Base-by-base conservation (phyloP, 805 yeast genomes). In the Starmerella riodocensis region DNA sequence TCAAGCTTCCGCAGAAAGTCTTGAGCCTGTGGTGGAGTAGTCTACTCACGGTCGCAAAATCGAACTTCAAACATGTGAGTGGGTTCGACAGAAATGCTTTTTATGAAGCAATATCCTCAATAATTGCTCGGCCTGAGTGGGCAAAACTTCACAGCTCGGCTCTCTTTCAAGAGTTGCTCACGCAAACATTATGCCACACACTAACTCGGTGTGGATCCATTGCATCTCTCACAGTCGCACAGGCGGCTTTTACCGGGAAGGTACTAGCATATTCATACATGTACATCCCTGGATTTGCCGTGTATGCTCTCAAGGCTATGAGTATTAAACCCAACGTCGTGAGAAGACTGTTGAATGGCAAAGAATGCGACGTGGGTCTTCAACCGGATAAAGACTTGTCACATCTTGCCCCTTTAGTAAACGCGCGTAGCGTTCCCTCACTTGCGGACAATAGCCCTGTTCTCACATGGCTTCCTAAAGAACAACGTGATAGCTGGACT, bases 201-300 rank as follows among this genome's bases (percentile, higher is more conserved):
- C 63, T 78, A 11, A 17, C 25, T 8, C 38, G 24, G 54, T 60
- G 36, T 67, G 69, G 47, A 58, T 75, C 41, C 59, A 34, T 50
- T 66, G 40, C 75, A 75, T 46, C 63, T 19, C 60, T 75, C 9
- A 65, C 81, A 0, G 56, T 74, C n/a, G 64, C 78, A 5, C 57
- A 70, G 17, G 64, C 73, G 18, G 83, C 84, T 3, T 77, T 78
- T 48, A 62, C 74, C 11, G 88, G 88, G 5, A 78, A 79, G 51
- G 68, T 75, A 3, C 69, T 79, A 54, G 85, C 85, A 1, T 72
- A 74, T 51, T 61, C 74, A 3, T 79, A 67, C 46, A 69, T 70
- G 53, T 60, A 65, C 44, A 57, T 76, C 3, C 74, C 76, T 0
- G 64, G 69, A 21, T 68, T 77, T 4, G 71, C 78, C 14, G 65